Evolutionary conservation across 108 stramenopile species (phyloP).

Genomic region (Schizochytrium sp.): DNA sequence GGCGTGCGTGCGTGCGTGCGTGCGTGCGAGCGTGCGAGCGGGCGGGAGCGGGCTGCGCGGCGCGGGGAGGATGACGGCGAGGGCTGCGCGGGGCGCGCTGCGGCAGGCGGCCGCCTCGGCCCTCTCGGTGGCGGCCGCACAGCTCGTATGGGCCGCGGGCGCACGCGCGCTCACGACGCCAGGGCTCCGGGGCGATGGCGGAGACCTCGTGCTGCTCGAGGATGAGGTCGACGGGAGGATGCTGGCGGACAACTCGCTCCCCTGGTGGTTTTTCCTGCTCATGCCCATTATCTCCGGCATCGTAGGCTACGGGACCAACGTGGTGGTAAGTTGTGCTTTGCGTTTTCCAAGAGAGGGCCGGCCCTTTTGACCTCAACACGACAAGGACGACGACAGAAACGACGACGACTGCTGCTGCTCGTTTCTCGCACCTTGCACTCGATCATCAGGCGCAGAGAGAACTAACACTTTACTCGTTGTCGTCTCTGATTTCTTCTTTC

Average conservation of each 20-base stretch:
- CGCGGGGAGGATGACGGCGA: too few relatives aligned
- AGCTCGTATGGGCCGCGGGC: too few relatives aligned
- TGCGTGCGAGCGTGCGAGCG: too few relatives aligned
- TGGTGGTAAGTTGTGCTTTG: neutral
- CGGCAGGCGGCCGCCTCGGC: too few relatives aligned
- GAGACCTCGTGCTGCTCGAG: too few relatives aligned
- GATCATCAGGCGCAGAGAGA: neutral
- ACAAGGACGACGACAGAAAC: neutral
- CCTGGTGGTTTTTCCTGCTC: conserved; percentile 30
- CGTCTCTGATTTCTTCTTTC: neutral
- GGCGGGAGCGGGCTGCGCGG: too few relatives aligned
- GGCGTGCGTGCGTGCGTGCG: too few relatives aligned
- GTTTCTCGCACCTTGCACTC: neutral
- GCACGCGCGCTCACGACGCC: too few relatives aligned
- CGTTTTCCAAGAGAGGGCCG: neutral
- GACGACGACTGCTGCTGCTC: neutral
- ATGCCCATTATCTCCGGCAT: conserved; percentile 37
- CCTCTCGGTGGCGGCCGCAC: too few relatives aligned
- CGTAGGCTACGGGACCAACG: conserved; percentile 35
- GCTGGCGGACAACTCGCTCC: neutral
- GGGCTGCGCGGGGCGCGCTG: too few relatives aligned
- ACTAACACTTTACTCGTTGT: neutral
- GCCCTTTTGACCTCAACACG: neutral
- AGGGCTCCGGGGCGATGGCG: too few relatives aligned
- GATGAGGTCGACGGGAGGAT: too few relatives aligned